Base-by-base conservation (phyloP, 2,329 filamentous ascomycete species). In the Ophiocordyceps camponoti-floridani region DNA sequence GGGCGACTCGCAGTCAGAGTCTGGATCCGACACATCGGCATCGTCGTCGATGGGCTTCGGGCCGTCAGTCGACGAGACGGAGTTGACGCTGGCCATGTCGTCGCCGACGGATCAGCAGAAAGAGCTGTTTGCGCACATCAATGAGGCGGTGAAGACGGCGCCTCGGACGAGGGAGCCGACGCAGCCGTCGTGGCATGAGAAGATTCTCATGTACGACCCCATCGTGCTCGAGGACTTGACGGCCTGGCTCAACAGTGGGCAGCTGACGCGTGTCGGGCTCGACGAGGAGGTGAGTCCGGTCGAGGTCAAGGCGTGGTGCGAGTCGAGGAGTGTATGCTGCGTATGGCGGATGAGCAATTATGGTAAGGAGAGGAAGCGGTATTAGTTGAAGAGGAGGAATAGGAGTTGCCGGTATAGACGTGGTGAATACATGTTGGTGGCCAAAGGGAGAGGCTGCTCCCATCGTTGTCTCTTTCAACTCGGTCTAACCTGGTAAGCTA, bases 191-290 rank as follows among this genome's bases (percentile, higher is more conserved):
- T 96, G 88, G 84, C 72, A 93, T 53, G 86, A 96, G 61, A 93
- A 87, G 63, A 95, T 98, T 42, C 67, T 96, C 6, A 75, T 96
- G 58, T 96, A 93, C 57, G 88, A 96, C 54, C 86, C 89, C 0
- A 82, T 98, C 40, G 71, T 91, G 1, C 62, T 95, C 0, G 89
- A 96, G 61, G 87, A 95, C 51, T 66, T 98, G 13, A 74, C 88
- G 0, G 63, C 66, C 0, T 96, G 87, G 83, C 63, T 96, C 14
- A 95, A 94, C 52, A 71, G 71, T 4, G 81, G 81, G 12, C 75
- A 77, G 23, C 62, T 88, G 41, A 70, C 69, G 12, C 65, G 67
- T 4, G 71, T 77, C 0, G 77, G 77, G 0, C 82, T 75, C 52
- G 79, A 84, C 50, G 70, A 69, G 9, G 77, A 84, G 56, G 73